phyloP scores from a whole-genome alignment of 768 basidiomycete genomes.

The Mycena latifolia region DNA sequence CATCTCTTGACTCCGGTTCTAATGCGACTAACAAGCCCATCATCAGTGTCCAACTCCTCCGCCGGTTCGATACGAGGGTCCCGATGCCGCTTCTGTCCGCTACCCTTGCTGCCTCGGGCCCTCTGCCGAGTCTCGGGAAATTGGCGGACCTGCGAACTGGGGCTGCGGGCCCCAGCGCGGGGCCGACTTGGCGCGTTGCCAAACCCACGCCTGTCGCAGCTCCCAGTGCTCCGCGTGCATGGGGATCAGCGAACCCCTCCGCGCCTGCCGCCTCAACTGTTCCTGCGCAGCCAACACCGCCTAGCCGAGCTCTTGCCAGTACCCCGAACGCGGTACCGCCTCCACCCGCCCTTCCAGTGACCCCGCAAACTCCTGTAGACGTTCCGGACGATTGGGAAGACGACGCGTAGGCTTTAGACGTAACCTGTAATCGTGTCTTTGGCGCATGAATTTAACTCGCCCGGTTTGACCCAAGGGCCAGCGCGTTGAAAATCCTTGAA shows the following conservation, averaged over 20 bases:
- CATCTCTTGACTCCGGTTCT: background rate
- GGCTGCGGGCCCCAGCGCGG: conserved; percentile 33
- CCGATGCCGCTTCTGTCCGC: conserved; percentile 79
- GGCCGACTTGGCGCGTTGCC: conserved; percentile 42
- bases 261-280: conserved; percentile 16
- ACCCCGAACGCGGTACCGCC: background rate
- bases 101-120: conserved; percentile 45
- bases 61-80: conserved; percentile 85
- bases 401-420: conserved; percentile 45
- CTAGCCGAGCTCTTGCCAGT: background rate
- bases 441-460: too few relatives aligned
- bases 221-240: conserved; percentile 22
- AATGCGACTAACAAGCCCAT: background rate
- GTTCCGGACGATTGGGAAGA: conserved; percentile 73
- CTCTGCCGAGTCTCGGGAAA: conserved; percentile 65
- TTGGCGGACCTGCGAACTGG: conserved; percentile 64
- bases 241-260: conserved; percentile 11
- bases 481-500: too few relatives aligned
- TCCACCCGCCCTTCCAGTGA: background rate
- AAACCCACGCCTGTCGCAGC: conserved; percentile 4
- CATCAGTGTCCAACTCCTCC: conserved; percentile 80
- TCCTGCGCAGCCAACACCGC: conserved; percentile 26
- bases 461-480: too few relatives aligned
- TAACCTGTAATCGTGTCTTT: background rate
- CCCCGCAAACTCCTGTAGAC: conserved; percentile 31